Base-by-base conservation (phyloP, 768 basidiomycete genomes). In the Ramaria rubella region DNA sequence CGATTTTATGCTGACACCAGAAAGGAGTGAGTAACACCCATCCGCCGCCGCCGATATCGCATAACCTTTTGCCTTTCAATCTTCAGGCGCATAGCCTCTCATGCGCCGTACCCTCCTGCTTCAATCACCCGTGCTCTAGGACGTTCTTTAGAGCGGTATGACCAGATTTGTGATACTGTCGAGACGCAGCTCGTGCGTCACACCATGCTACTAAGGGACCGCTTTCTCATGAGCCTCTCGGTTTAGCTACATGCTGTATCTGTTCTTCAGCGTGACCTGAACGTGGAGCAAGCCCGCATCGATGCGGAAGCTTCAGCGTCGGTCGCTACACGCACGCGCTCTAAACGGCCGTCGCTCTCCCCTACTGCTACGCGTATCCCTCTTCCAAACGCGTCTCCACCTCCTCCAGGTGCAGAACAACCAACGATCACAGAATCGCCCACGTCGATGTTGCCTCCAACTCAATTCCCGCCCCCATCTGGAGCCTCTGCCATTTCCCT, bases 101-200 rank as follows among this genome's bases (percentile, higher is more conserved):
- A 83, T 62, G 77, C 80, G 2, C 75, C 78, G 3, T 68, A 76
- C 57, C 87, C 89, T 24, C 87, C 87, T 9, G 81, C 72, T n/a
- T 75, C 82, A 23, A 65, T 90, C 12, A 82, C 79, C 3, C 72
- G 81, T 3, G 76, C 85, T 17, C 74, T 92, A 31, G 84, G 87
- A 15, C 80, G 80, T 34, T 87, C 89, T 64, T 73, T 90, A 3
- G 87, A 90, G 65, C 85, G 80, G 63, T 91, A 86, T 61, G 87
- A 91, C 63, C 86, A 89, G 62, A 60, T 90, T 4, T 88, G 87
- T 63, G 90, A 92, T 64, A 73, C 82, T 1, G 81, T 92, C 49
- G 90, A 91, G 67, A 77, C 81, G 38, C 81, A 82, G 52, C 62
- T 92, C 61, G 89, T 82, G 67, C 68, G 82, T 70, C 42, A 36